Evolutionary conservation across 2,329 filamentous ascomycete species (phyloP).

Genomic region (Alternaria sp.): DNA sequence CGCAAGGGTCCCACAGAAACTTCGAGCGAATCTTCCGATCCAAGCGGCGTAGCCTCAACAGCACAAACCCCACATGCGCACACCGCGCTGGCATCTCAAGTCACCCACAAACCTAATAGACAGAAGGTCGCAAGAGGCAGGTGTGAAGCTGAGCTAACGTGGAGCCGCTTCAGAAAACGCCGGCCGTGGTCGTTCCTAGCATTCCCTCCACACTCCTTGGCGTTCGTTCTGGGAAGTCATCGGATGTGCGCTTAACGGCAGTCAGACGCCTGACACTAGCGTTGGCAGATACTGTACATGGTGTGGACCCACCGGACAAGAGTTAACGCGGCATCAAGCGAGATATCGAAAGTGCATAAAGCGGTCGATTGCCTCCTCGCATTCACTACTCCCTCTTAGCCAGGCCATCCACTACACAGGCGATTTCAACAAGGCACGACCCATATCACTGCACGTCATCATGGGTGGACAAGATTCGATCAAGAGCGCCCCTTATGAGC

Average conservation of each 20-base stretch:
- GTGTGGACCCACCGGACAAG: conserved; percentile 13
- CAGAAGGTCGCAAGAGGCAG: not conserved
- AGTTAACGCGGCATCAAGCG: conserved; percentile 9
- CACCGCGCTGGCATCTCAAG: not conserved
- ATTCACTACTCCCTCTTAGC: not conserved
- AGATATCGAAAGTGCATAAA: conserved; percentile 4
- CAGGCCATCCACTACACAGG: not conserved
- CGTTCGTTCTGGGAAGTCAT: not conserved
- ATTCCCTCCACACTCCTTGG: not conserved
- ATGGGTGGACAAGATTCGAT: conserved; percentile 25
- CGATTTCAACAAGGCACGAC: conserved; percentile 1
- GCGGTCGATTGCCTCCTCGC: conserved; percentile 1
- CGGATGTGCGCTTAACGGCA: conserved; percentile 1
- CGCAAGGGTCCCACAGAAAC: conserved; percentile 21
- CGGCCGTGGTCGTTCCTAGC: not conserved
- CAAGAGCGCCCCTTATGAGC: conserved; percentile 24
- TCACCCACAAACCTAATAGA: not conserved
- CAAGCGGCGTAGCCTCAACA: conserved; percentile 9
- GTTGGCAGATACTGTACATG: conserved; percentile 6
- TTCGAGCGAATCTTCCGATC: conserved; percentile 16
- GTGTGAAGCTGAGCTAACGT: not conserved
- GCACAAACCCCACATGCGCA: conserved; percentile 1
- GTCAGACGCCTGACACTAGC: conserved; percentile 9
- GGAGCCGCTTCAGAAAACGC: not conserved
- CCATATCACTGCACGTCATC: conserved; percentile 6